Percentiles rank a stretch among this genome's conserved stretches.
Evolutionary conservation across 768 basidiomycete species (phyloP).

Genomic region (Suillus occidentalis): DNA sequence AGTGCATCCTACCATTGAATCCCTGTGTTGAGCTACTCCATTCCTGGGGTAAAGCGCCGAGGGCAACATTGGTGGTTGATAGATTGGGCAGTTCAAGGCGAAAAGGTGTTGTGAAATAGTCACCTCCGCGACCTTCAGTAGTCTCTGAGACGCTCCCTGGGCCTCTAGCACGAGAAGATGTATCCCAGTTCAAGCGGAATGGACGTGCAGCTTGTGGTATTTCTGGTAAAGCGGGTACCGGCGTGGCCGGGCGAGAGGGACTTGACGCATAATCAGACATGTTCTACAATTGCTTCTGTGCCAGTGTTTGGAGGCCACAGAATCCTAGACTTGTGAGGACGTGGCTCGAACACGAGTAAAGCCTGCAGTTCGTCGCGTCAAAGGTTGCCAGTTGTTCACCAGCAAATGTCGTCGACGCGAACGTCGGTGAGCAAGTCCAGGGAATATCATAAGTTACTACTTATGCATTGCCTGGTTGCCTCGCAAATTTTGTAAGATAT

Average conservation of each 20-base stretch:
- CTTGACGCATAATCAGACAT: conserved; percentile 49
- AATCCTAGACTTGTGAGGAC: background rate
- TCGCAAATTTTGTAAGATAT: background rate
- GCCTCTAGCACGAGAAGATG: conserved; percentile 51
- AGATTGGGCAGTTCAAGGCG: conserved; percentile 46
- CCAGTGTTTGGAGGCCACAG: background rate
- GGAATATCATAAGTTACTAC: background rate
- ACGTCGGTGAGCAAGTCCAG: background rate
- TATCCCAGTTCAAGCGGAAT: conserved; percentile 79
- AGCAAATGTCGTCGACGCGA: background rate
- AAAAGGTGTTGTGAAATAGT: conserved; percentile 49
- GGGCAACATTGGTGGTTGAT: conserved; percentile 48
- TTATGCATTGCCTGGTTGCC: background rate
- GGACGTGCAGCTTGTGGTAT: conserved; percentile 48
- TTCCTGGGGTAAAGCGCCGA: conserved; percentile 53
- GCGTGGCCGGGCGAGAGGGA: conserved; percentile 59
- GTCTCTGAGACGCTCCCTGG: conserved; percentile 77
- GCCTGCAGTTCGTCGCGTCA: background rate
- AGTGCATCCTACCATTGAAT: conserved; percentile 70
- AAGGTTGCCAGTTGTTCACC: background rate
- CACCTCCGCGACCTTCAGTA: conserved; percentile 62
- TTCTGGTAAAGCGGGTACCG: conserved; percentile 45
- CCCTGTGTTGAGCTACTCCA: conserved; percentile 86
- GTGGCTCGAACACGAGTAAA: background rate
- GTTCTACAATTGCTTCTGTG: background rate